Base-by-base conservation (phyloP, 495 filamentous ascomycete genomes). In the Hypoxylon lenormandii region DNA sequence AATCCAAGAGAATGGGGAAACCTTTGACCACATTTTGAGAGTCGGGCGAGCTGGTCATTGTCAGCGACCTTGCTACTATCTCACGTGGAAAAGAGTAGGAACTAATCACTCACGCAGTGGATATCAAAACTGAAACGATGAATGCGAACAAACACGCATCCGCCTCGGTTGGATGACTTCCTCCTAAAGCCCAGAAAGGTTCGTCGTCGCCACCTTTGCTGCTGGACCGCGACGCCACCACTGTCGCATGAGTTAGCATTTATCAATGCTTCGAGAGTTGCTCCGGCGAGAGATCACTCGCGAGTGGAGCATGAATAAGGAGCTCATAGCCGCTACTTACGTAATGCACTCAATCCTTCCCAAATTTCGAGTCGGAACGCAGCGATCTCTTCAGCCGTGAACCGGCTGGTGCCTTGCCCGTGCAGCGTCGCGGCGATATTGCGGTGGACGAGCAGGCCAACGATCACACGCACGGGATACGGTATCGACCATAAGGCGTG, bases 111-210 rank as follows among this genome's bases (percentile, higher is more conserved):
- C 77, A 89, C 88, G 84, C 83, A 22, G 69, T 73, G 62, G 81
- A 85, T 45, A 87, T 67, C 50, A 89, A 67, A 5, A 60, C 75
- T 15, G 80, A 80, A 13, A 76, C 73, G 26, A 90, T 72, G 68
- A 89, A 89, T 0, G 84, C 87, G 76, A 84, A 90, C 4, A 90
- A 19, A 0, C 74, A 76, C 4, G 83, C 72, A 73, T 90, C 89
- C 0, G 77, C 84, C 58, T 90, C 88, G 0, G 83, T 85, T 3
- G 87, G 88, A 6, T 67, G 38, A 0, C 81, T 72, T 0, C 84
- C 83, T 0, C 87, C 87, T 4, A 88, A 74, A 15, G 85, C 61
- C 86, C 87, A 90, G 55, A 89, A 90, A 2, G 80, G 80, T 7
- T 70, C 72, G 0, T 74, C 72, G 4, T 36, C 28, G 12, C 49